Evolutionary conservation across 2,329 filamentous ascomycete species (phyloP), one percentile per base, ranked within the genome.

Genomic region (Apiospora arundinis): DNA sequence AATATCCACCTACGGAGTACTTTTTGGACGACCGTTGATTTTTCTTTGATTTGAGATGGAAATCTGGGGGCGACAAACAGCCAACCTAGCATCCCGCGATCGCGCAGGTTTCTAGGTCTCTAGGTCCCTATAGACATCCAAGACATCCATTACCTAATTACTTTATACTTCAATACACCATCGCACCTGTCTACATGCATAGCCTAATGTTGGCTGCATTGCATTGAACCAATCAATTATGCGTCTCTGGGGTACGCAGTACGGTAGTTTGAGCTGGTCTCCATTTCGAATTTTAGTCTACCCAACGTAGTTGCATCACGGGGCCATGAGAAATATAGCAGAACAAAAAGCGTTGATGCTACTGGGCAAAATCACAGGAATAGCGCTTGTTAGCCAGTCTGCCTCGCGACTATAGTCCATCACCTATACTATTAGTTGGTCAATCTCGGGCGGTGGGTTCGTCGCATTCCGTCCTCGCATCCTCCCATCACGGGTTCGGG

Each of bases 291-390:
- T n/a, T 49, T 49, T 23, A 49, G 46, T 12, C 46, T 18, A n/a
- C n/a, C n/a, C n/a, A n/a, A n/a, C n/a, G n/a, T n/a, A 56, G 52
- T 32, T 21, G 52, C 52, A 60, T 60, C 28, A 60, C 52, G 52
- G 37, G 52, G 16, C 52, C 52, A 32, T n/a, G 16, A 32, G 25
- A 7, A 32, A 37, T 32, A 45, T 37, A 32, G 16, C 52, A 37
- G 25, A 21, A 60, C 28, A 60, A 8, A 60, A 37, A 18, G 8
- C 52, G 32, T 32, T 37, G 16, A 56, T 8, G 25, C 52, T 60
- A 37, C 52, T 60, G 18, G 56, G 8, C 21, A 40, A 32, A n/a
- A 40, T 63, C 32, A 63, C n/a, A 21, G 56, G 14, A 12, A 40
- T 14, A 21, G 32, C n/a, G 56, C 32, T 7, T n/a, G 21, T 40